These are phyloP conservation scores for Irpex sp. DNA, from an alignment of 1,284 basidiomycete species.

Conservation along the genomic window DNA sequence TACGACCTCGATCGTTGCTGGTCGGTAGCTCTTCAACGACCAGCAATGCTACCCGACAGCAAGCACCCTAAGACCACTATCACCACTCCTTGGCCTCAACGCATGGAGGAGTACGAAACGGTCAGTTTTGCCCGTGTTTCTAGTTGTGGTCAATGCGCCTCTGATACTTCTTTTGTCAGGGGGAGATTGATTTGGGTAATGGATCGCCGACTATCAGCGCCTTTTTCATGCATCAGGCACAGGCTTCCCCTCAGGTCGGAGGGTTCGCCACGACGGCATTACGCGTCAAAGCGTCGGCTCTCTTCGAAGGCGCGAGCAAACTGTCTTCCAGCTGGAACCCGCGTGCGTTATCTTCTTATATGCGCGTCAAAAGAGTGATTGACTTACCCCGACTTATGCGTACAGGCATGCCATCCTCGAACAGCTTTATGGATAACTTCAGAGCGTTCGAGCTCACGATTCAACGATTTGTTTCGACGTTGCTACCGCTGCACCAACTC, in stretches of 20 bases:
- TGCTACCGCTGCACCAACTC: conserved; percentile 64
- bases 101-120: conserved; percentile 31
- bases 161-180: conserved; percentile 33
- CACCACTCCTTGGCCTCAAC: conserved; percentile 38
- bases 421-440: conserved; percentile 52
- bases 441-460: conserved; percentile 60
- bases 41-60: conserved; percentile 36
- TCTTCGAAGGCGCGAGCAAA: conserved; percentile 63
- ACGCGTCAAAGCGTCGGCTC: conserved; percentile 70
- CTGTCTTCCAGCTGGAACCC: conserved; percentile 58
- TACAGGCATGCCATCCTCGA: conserved; percentile 40
- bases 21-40: conserved; percentile 36
- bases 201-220: conserved; percentile 55
- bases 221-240: conserved; percentile 54
- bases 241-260: conserved; percentile 41
- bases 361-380: conserved; percentile 9
- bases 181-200: conserved; percentile 46
- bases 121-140: conserved; percentile 17
- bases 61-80: conserved; percentile 33
- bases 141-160: background rate
- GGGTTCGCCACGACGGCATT: conserved; percentile 61
- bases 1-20: conserved; percentile 40
- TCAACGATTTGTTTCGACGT: conserved; percentile 54
- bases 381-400: conserved; percentile 16
- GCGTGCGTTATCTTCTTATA: conserved; percentile 36